Conservation (phyloP, 129 eudicot species). For the Heracleum sosnowskyi region DNA sequence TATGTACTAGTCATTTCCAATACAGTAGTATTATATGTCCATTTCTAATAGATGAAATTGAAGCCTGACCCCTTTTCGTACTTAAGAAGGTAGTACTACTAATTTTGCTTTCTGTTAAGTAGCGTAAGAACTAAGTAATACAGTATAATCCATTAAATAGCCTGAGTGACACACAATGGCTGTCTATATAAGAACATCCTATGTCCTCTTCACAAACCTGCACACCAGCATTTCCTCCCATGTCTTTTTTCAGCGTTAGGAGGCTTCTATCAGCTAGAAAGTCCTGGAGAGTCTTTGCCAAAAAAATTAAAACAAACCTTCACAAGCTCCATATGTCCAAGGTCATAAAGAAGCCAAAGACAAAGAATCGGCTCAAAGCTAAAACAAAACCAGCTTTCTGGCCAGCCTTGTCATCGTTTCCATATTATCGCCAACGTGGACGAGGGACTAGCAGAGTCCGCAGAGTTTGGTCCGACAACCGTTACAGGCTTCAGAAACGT, state of each 20-base stretch:
- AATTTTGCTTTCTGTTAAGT: not conserved
- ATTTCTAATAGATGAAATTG: not conserved
- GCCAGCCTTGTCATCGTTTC: slow-evolving; percentile 30
- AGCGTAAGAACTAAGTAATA: slow-evolving; percentile 39
- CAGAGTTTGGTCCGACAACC: not conserved
- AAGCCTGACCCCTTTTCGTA: not conserved
- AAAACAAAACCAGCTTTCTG: slow-evolving; percentile 18
- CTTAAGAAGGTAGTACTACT: not conserved
- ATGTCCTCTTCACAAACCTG: slow-evolving; percentile 4
- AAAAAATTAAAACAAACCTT: slow-evolving; percentile 35
- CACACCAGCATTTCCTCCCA: not conserved
- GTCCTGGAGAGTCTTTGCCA: slow-evolving; percentile 40
- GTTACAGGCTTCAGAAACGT: slow-evolving; percentile 14
- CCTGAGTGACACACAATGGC: not conserved
- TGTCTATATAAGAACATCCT: slow-evolving; percentile 19
- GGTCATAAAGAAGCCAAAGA: slow-evolving; percentile 21
- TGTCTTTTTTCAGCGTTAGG: slow-evolving; percentile 50
- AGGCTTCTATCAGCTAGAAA: slow-evolving; percentile 35
- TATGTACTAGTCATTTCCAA: not conserved
- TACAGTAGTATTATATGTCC: not conserved
- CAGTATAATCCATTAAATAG: not conserved
- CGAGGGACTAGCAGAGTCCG: slow-evolving; percentile 9
- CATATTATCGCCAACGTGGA: slow-evolving; percentile 31
- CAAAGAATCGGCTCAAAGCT: slow-evolving; percentile 14
- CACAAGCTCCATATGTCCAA: slow-evolving; percentile 41